Base-by-base conservation (phyloP, 192 early-diverging fungal species). In the Phycomyces nitens region DNA sequence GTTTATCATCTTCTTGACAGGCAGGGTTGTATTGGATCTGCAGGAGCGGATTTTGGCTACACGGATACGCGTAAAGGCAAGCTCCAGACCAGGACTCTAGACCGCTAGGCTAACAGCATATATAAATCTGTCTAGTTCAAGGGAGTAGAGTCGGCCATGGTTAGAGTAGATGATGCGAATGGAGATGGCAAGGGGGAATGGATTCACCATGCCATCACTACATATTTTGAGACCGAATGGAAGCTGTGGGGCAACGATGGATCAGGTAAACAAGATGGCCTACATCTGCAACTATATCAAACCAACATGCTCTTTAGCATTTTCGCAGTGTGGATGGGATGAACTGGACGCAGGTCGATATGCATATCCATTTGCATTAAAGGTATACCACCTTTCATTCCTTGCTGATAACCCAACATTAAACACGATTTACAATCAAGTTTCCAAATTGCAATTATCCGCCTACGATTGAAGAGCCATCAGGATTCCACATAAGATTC, bases 391-490 rank as follows among this genome's bases (percentile, higher is more conserved):
- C 42, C 42, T 26, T 64, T 21, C 27, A 16, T 42, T 39, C 29
- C 29, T 34, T 34, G 29, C 29, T 34, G 3, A 34, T 7, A 34
- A 34, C 29, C 3, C 7, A 34, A 34, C 7, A 34, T 34, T 7
- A 34, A 34, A 34, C 7, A 7, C 44, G 12, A 47, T 11, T 11
- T 14, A 6, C 18, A 7, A 15, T 18, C 15, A 26, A 77, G 75
- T 69, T 77, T 27, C 75, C 75, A 16, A 69, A 73, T 59, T 68
- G 74, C 15, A 77, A 77, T 43, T 74, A 70, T 56, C 75, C 75
- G 11, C 75, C 75, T 38, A 74, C 72, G 0, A 53, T 74, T 23
- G 75, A 77, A 53, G 75, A 74, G 26, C 71, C 71, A 21, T 23
- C 52, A 21, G 71, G 65, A 15, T 74, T 70, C 42, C 50, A 55